Evolutionary conservation across 106 monocot species (phyloP).

Genomic region (Alisma plantagoaquatica): DNA sequence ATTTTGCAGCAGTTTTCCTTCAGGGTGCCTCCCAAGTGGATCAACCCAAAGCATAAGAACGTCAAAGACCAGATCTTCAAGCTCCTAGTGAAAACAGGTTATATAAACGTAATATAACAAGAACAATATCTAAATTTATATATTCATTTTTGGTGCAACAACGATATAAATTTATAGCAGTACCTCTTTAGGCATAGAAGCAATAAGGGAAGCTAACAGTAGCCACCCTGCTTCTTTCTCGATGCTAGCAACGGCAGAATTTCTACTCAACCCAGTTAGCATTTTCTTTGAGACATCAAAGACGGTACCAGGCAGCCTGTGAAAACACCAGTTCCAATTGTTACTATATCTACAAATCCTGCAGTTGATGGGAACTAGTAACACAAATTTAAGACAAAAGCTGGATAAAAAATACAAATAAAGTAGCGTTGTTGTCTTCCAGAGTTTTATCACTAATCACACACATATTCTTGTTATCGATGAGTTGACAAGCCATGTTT

Average conservation of each 20-base stretch:
- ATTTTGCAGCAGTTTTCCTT: constrained; percentile 31
- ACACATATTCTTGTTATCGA: too few relatives aligned
- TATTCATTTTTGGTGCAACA: too few relatives aligned
- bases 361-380: too few relatives aligned
- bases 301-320: constrained; percentile 79
- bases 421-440: too few relatives aligned
- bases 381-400: background rate
- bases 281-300: constrained; percentile 93
- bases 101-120: constrained; percentile 1
- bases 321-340: background rate
- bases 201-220: constrained; percentile 79
- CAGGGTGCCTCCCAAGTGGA: constrained; percentile 56
- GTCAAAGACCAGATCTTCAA: constrained; percentile 97
- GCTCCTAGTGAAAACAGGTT: constrained; percentile 39
- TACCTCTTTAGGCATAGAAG: constrained; percentile 94
- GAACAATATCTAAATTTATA: too few relatives aligned
- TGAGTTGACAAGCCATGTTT: too few relatives aligned
- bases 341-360: background rate
- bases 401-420: background rate
- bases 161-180: too few relatives aligned
- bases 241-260: constrained; percentile 52
- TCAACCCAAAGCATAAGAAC: constrained; percentile 81
- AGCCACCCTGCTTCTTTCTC: constrained; percentile 93
- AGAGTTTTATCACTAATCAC: too few relatives aligned
- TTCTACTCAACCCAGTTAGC: constrained; percentile 65